phyloP scores from a whole-genome alignment of 169 alveolate species.

The Plasmodium billcollinsi region DNA sequence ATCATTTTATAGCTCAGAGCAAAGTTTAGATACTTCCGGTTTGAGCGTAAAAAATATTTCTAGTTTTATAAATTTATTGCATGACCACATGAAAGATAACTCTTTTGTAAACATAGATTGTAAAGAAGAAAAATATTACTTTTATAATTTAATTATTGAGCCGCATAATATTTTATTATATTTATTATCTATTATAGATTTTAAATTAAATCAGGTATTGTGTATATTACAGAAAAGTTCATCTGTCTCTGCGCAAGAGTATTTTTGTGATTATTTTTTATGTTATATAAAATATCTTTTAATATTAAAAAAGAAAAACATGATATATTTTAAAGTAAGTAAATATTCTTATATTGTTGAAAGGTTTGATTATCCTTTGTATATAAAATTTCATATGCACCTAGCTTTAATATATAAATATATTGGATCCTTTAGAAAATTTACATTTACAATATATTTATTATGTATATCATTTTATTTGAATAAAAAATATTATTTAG shows the following conservation, averaged over 20 bases:
- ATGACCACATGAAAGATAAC: conserved; percentile 4
- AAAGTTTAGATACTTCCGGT: conserved; percentile 1
- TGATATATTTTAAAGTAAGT: conserved; percentile 10
- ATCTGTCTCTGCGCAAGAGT: conserved; percentile 9
- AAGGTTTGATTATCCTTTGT: conserved; percentile 9
- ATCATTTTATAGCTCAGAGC: conserved; percentile 10
- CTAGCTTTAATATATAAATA: conserved; percentile 29
- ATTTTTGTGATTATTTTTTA: conserved; percentile 41
- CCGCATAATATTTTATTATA: conserved; percentile 59
- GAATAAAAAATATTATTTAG: conserved; percentile 20
- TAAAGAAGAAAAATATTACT: neutral
- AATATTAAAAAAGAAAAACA: conserved; percentile 21
- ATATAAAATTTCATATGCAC: conserved; percentile 29
- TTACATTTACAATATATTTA: conserved; percentile 50
- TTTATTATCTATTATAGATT: conserved; percentile 29
- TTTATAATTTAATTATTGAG: conserved; percentile 23
- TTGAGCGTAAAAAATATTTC: conserved; percentile 5
- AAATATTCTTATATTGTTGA: conserved; percentile 39
- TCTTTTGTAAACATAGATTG: neutral
- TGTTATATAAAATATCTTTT: conserved; percentile 52
- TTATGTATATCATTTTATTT: conserved; percentile 29
- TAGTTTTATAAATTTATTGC: conserved; percentile 24
- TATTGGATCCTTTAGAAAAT: conserved; percentile 56
- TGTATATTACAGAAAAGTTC: neutral
- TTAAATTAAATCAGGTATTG: conserved; percentile 25